These are phyloP conservation scores for Sphagnum fallax DNA, from an alignment of 228 moss, liverwort and hornwort species.

Conservation along the genomic window DNA sequence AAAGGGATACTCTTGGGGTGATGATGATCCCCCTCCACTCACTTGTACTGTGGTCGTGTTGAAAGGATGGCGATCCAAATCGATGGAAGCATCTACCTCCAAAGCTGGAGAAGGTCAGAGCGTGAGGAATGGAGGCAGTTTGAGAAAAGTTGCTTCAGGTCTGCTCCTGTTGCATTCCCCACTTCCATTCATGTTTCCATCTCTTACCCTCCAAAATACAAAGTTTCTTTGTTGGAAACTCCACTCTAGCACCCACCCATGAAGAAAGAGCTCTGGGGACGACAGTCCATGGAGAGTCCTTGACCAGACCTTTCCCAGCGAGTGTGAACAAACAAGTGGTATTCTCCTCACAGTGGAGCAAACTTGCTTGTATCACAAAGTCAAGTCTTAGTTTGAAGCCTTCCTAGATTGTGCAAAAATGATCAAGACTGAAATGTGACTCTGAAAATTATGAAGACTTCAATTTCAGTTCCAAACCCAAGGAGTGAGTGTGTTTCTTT, in stretches of 20 bases:
- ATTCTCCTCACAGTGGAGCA: not conserved
- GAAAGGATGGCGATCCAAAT: slow-evolving; percentile 51
- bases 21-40: too few species aligned
- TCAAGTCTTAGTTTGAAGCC: too few species aligned
- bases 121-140: slow-evolving; percentile 41
- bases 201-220: not conserved
- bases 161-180: not conserved
- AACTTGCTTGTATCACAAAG: not conserved
- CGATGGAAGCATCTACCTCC: slow-evolving; percentile 50
- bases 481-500: not conserved
- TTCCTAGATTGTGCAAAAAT: too few species aligned
- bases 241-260: not conserved
- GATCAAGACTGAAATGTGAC: too few species aligned
- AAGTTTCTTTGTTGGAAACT: not conserved
- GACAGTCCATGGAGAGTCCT: not conserved
- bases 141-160: slow-evolving; percentile 42
- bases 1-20: too few species aligned
- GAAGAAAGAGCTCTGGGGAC: not conserved
- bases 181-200: not conserved
- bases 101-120: slow-evolving; percentile 44
- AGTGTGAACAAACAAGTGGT: not conserved
- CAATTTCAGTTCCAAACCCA: too few species aligned
- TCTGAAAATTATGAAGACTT: too few species aligned
- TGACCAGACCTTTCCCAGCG: not conserved
- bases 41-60: not conserved